phyloP scores from a whole-genome alignment of 2,329 filamentous ascomycete genomes.

The Sclerotinia subarctica region DNA sequence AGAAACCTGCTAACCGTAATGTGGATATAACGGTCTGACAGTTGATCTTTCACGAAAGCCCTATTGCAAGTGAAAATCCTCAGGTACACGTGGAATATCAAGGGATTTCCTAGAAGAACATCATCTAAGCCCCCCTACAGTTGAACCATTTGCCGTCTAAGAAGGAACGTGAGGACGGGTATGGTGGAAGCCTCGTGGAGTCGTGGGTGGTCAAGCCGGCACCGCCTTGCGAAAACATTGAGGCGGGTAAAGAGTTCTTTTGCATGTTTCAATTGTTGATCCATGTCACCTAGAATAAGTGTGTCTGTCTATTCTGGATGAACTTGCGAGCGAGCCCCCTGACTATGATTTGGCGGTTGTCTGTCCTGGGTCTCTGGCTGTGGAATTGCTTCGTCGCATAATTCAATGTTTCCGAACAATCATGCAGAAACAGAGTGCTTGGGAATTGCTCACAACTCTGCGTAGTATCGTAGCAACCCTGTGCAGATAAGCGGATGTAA shows the following conservation, averaged over 20 bases:
- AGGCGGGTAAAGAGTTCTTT: neutral
- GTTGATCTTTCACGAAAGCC: neutral
- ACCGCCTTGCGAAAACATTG: conserved; percentile 2
- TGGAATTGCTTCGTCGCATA: neutral
- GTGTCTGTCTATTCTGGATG: conserved; percentile 2
- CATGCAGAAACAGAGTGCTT: conserved; percentile 4
- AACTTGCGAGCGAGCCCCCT: conserved; percentile 10
- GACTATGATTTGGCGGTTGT: neutral
- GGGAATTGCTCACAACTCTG: conserved; percentile 3
- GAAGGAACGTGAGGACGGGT: conserved; percentile 10
- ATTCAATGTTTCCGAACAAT: conserved; percentile 1
- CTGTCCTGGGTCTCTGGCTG: neutral
- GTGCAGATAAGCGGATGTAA: conserved; percentile 2
- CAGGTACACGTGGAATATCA: conserved; percentile 16
- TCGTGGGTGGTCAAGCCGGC: neutral
- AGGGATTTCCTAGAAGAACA: conserved; percentile 14
- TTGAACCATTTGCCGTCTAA: conserved; percentile 2
- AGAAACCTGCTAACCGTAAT: conserved; percentile 5
- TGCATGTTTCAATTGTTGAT: conserved; percentile 15
- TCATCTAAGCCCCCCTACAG: conserved; percentile 7
- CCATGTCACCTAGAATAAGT: neutral
- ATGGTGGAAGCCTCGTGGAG: neutral
- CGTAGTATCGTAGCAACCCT: conserved; percentile 1
- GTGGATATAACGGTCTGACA: conserved; percentile 14
- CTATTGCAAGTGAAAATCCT: neutral